Evolutionary conservation across 805 yeast genomes (phyloP).

Genomic region (Pichia exigua): DNA sequence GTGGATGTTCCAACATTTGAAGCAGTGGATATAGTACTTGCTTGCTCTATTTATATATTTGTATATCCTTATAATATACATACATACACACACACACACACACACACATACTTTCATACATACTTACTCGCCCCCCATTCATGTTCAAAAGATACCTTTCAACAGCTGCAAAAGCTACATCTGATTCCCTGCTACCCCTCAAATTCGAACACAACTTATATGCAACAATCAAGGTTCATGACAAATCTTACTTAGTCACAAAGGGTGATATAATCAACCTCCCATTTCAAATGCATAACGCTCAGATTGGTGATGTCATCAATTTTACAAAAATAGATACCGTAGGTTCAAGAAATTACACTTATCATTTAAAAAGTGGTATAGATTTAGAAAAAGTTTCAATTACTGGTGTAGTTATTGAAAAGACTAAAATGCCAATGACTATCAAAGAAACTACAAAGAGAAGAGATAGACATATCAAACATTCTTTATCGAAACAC

Average conservation of each 20-base stretch:
- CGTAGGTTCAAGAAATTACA: conserved; percentile 79
- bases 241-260: conserved; percentile 81
- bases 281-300: conserved; percentile 71
- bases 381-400: conserved; percentile 47
- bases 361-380: conserved; percentile 44
- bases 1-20: no score
- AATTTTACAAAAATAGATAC: conserved; percentile 67
- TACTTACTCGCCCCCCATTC: neutral
- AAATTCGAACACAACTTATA: conserved; percentile 63
- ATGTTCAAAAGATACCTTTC: conserved; percentile 5
- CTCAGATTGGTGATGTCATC: conserved; percentile 77
- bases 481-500: conserved; percentile 60
- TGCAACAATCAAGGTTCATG: conserved; percentile 75
- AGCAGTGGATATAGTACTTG: no score
- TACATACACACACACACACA: no score
- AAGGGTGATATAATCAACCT: conserved; percentile 79
- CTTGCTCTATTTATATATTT: neutral
- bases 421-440: conserved; percentile 75
- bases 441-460: conserved; percentile 67
- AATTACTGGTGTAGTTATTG: conserved; percentile 74
- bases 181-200: conserved; percentile 40
- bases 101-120: no score
- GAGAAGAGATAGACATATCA: conserved; percentile 69
- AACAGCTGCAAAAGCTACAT: conserved; percentile 3
- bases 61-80: neutral